Base-by-base conservation (phyloP, 257 asterid species). In the Solanum clarkiae region DNA sequence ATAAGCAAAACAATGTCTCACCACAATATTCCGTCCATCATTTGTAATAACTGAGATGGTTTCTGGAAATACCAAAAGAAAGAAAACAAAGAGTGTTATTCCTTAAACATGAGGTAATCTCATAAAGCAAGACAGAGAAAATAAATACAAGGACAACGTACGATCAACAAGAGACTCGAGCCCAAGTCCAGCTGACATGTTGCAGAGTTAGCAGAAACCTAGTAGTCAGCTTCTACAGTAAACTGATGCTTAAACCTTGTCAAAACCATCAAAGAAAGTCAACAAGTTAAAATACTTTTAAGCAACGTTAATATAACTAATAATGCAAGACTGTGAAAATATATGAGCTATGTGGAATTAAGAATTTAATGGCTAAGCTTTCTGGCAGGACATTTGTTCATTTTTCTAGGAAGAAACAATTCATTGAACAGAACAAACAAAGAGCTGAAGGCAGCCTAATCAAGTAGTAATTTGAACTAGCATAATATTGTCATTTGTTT, bases 21-120 rank as follows among this genome's bases (percentile, higher is more conserved):
- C 99, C 93, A 94, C 98, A 72, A 94, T 96, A 82, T 93, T 96
- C 55, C 99, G 94, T 70, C 99, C 99, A 72, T 96, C 99, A 88
- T 94, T 96, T 84, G 98, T 96, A 90, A 96, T 93, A 49, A 94
- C 88, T n/a, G 98, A 94, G 85, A 96, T 96, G 18, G 92, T 87
- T 87, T 96, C 98, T 96, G 95, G 81, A 60, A 89, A 83, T 17
- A 84, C 85, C 81, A 87, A 86, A 71, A 87, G 85, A 86, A 85
- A 86, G 62, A 17, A 80, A 26, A 62, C 60, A 81, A 13, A 14
- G 22, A 29, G 17, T 18, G 81, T 17, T 6, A 63, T 47, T 29
- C 71, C 54, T 18, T 14, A 55, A 49, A 86, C 81, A 84, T 55
- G 74, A 42, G 80, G 40, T 69, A 80, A 60, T 83, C 47, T 75